Base-by-base conservation (phyloP, 2,329 filamentous ascomycete genomes). In the Helotiales sp. region DNA sequence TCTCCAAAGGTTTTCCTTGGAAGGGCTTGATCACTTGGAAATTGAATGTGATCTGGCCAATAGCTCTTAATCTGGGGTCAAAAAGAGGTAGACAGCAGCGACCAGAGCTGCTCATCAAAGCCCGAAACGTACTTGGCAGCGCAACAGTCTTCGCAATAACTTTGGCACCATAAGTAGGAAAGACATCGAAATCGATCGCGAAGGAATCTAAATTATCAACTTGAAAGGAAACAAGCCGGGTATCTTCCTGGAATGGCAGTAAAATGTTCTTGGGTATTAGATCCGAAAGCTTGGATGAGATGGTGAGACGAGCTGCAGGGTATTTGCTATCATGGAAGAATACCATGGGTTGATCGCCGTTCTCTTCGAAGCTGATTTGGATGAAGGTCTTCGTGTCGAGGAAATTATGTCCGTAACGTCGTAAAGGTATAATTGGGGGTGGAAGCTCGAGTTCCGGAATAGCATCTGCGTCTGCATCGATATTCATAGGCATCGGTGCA, bases 321-420 rank as follows among this genome's bases (percentile, higher is more conserved):
- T 99, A 96, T 72, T 97, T 96, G 70, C 91, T 92, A 67, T 96
- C 90, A 70, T 97, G 93, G 76, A 98, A 97, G 75, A 99, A 99
- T n/a, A 90, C 77, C 52, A 99, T 87, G 0, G 95, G 90, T 56
- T 82, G 82, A 50, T 95, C 82, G 50, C 82, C 86, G 25, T 84
- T 79, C 59, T 88, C 87, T 52, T 93, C 91, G 68, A 99, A 98
- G 66, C 83, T 91, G 63, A 99, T 89, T 68, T 97, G 91, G 12
- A 99, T 87, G 63, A 97, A 96, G 0, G 93, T 96, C 77, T 98
- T 99, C 29, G 91, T 96, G 70, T 99, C 95, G 33, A 99, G 81
- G 79, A 99, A 99, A 74, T 98, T 99, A 77, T 99, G 95, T 15
- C 95, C 95, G 68, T 99, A 99, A 67, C 95, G 85, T 65, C 95